Evolutionary conservation across 2,329 filamentous ascomycete species (phyloP).

Genomic region (Epichloe typhina): DNA sequence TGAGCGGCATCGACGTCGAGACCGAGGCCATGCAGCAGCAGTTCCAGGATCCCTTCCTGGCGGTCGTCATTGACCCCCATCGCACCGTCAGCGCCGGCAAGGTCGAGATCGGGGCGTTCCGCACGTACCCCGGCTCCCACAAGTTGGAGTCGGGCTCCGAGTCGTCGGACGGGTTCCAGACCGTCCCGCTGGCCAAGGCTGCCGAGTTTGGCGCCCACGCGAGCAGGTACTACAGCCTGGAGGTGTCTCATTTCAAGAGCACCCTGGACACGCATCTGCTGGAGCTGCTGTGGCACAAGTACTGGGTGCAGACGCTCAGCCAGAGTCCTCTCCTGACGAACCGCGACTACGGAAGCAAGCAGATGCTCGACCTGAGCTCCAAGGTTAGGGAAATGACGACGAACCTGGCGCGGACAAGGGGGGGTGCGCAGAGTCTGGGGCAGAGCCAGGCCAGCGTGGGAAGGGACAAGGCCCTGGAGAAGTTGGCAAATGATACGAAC

Average conservation of each 20-base stretch:
- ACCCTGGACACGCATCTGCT: slow-evolving; percentile 77
- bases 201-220: slow-evolving; percentile 93
- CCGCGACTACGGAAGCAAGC: slow-evolving; percentile 82
- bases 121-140: slow-evolving; percentile 72
- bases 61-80: slow-evolving; percentile 92
- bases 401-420: slow-evolving; percentile 15
- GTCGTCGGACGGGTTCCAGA: slow-evolving; percentile 47
- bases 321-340: slow-evolving; percentile 85
- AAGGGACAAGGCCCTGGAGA: slow-evolving; percentile 38
- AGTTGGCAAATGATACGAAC: slow-evolving; percentile 47
- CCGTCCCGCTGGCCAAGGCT: slow-evolving; percentile 83
- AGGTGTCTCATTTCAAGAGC: slow-evolving; percentile 90
- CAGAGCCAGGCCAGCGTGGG: slow-evolving; percentile 12
- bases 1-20: slow-evolving; percentile 86
- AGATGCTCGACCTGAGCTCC: slow-evolving; percentile 75
- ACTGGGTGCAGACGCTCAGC: slow-evolving; percentile 93
- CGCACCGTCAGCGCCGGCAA: slow-evolving; percentile 89
- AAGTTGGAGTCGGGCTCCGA: slow-evolving; percentile 27
- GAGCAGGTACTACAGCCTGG: slow-evolving; percentile 78
- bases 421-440: slow-evolving; percentile 14
- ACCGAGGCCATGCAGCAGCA: slow-evolving; percentile 79
- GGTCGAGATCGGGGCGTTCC: slow-evolving; percentile 93
- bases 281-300: slow-evolving; percentile 93
- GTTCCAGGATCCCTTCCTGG: slow-evolving; percentile 82
- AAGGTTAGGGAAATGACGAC: slow-evolving; percentile 59